Percentiles rank a stretch among this genome's conserved stretches.
Conservation (phyloP, 192 early-diverging fungal species). For the Pilaira anomala region DNA sequence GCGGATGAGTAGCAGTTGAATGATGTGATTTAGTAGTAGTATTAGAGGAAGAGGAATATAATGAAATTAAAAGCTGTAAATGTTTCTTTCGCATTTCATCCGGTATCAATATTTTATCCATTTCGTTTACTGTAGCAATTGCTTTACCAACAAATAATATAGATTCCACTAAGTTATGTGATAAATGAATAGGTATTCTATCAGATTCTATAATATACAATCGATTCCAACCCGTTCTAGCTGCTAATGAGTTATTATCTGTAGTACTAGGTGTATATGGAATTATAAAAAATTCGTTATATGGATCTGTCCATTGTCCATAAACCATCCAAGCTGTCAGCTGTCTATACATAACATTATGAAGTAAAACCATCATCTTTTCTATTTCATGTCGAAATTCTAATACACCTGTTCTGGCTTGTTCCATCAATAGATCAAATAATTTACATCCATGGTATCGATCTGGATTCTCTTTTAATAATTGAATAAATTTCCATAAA, state of each 20-base stretch:
- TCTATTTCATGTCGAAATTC: conserved; percentile 48
- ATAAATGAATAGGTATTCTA: conserved; percentile 53
- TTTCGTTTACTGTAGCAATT: conserved; percentile 45
- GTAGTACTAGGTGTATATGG: not conserved
- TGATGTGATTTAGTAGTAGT: not conserved
- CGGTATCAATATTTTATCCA: conserved; percentile 28
- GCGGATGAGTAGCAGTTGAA: conserved; percentile 22
- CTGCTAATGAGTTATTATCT: not conserved
- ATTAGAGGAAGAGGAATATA: conserved; percentile 8
- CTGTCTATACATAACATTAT: conserved; percentile 55
- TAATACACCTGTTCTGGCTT: conserved; percentile 49
- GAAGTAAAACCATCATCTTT: conserved; percentile 43
- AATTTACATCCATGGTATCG: conserved; percentile 45
- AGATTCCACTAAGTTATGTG: conserved; percentile 46
- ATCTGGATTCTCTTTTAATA: conserved; percentile 33
- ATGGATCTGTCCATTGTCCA: conserved; percentile 57
- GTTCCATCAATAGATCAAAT: conserved; percentile 50
- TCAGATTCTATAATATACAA: conserved; percentile 44
- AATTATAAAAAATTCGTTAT: conserved; percentile 64
- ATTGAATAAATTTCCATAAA: conserved; percentile 38
- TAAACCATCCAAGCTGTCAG: conserved; percentile 66
- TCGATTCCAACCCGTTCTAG: conserved; percentile 42
- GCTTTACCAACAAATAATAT: conserved; percentile 72
- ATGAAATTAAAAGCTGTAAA: conserved; percentile 16
- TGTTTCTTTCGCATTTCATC: conserved; percentile 22